Percentiles rank a stretch among this genome's conserved stretches.
These are phyloP conservation scores for Meyerozyma guilliermondii DNA, from an alignment of 1,139 yeast genomes.

Conservation along the genomic window DNA sequence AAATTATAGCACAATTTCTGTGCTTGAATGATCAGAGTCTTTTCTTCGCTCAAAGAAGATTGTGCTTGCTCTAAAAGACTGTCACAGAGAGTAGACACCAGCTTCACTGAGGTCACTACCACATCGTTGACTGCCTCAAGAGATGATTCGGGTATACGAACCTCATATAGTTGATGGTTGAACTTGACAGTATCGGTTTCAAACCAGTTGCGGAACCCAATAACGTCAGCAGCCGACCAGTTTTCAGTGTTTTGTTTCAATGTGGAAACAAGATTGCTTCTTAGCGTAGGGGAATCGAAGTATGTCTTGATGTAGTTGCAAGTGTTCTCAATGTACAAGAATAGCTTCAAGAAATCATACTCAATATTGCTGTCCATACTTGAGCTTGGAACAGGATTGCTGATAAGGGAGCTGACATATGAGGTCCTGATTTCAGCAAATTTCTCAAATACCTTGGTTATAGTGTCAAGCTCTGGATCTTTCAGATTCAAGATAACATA, in stretches of 20 bases:
- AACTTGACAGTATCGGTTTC: slow-evolving; percentile 10
- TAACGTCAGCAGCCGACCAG: slow-evolving; percentile 25
- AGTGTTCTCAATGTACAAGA: slow-evolving; percentile 33
- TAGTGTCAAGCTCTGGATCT: slow-evolving; percentile 13
- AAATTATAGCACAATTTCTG: slow-evolving; percentile 16
- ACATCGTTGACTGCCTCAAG: slow-evolving; percentile 1
- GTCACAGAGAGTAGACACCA: not conserved
- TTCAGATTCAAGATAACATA: slow-evolving; percentile 25
- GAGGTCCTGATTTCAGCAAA: slow-evolving; percentile 22
- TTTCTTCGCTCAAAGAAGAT: not conserved
- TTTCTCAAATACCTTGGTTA: slow-evolving; percentile 17
- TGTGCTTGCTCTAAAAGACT: not conserved
- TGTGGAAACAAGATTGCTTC: slow-evolving; percentile 14
- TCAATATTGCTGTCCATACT: slow-evolving; percentile 3
- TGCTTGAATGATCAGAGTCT: not conserved
- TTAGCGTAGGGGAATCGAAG: slow-evolving; percentile 14
- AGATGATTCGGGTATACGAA: not conserved
- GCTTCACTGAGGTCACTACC: not conserved
- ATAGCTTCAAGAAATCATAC: slow-evolving; percentile 23
- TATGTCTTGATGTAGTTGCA: slow-evolving; percentile 21
- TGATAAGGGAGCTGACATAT: not conserved
- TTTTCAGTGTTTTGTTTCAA: slow-evolving; percentile 16
- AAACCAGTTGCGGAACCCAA: slow-evolving; percentile 30
- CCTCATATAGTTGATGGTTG: slow-evolving; percentile 7
- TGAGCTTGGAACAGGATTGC: not conserved